Evolutionary conservation across 2,329 filamentous ascomycete species (phyloP).

Genomic region (Capronia epimyces): DNA sequence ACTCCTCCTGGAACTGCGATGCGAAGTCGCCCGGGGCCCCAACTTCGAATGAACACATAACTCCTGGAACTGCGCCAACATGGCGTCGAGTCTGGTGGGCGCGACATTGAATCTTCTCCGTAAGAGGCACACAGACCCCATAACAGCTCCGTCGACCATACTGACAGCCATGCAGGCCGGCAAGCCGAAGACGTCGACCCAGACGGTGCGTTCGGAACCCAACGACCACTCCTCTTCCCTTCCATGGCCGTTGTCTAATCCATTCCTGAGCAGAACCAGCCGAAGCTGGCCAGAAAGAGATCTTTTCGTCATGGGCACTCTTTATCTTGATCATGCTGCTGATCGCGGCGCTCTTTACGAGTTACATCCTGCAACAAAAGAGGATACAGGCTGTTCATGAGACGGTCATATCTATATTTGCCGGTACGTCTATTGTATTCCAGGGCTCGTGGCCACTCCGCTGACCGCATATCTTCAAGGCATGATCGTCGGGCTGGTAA

Average conservation of each 20-base stretch:
- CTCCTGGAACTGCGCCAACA: slow-evolving; percentile 19
- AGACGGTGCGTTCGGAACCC: slow-evolving; percentile 15
- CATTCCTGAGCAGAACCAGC: slow-evolving; percentile 49
- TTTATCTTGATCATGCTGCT: slow-evolving; percentile 95
- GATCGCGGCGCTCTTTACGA: slow-evolving; percentile 90
- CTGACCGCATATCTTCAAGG: slow-evolving; percentile 49
- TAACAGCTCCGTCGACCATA: neutral
- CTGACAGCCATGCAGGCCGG: slow-evolving; percentile 17
- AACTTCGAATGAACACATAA: neutral
- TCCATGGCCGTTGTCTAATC: slow-evolving; percentile 5
- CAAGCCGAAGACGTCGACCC: slow-evolving; percentile 25
- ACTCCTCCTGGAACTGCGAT: neutral
- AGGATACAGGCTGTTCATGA: slow-evolving; percentile 97
- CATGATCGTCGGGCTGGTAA: slow-evolving; percentile 88
- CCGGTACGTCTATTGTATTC: slow-evolving; percentile 51
- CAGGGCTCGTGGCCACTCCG: neutral
- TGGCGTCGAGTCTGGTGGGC: slow-evolving; percentile 24
- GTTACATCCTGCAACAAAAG: slow-evolving; percentile 92
- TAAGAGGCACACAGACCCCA: slow-evolving; percentile 4
- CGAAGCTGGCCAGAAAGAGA: slow-evolving; percentile 85
- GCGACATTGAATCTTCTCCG: slow-evolving; percentile 22
- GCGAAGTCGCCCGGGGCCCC: neutral
- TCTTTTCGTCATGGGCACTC: slow-evolving; percentile 91
- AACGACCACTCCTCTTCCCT: neutral
- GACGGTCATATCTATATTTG: slow-evolving; percentile 97